Conservation (phyloP, 106 monocot species). For the Agapanthus africanus region DNA sequence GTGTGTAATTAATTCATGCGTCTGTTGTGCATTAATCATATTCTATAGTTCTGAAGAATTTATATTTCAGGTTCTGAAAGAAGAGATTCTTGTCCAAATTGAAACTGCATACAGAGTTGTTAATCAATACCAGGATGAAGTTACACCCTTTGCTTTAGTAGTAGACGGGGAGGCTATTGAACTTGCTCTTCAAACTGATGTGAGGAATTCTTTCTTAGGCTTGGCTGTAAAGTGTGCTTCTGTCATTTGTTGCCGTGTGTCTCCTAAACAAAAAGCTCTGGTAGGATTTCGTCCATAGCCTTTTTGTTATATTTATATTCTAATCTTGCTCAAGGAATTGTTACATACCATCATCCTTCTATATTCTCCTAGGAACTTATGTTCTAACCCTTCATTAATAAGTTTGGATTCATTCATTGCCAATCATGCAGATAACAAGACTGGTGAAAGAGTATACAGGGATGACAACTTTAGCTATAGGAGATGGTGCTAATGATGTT, state of each 20-base stretch:
- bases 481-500: slow-evolving; percentile 27
- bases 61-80: slow-evolving; percentile 40
- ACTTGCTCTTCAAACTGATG: slow-evolving; percentile 73
- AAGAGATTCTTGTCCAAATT: slow-evolving; percentile 20
- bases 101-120: slow-evolving; percentile 43
- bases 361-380: neutral
- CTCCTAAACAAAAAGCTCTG: slow-evolving; percentile 87
- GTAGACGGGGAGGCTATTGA: slow-evolving; percentile 84
- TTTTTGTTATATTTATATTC: neutral
- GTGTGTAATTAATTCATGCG: neutral
- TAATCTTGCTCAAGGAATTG: neutral
- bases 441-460: slow-evolving; percentile 16
- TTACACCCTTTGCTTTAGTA: slow-evolving; percentile 59
- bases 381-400: too few species aligned
- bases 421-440: slow-evolving; percentile 10
- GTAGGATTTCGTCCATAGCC: slow-evolving; percentile 7
- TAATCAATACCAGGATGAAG: slow-evolving; percentile 19
- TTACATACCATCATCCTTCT: neutral
- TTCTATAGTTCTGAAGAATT: slow-evolving; percentile 14
- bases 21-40: neutral
- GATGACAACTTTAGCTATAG: slow-evolving; percentile 20
- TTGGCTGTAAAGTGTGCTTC: slow-evolving; percentile 70
- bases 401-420: neutral
- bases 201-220: slow-evolving; percentile 59
- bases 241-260: slow-evolving; percentile 89